A percentile compares a stretch with the other conserved stretches of the same genome.
Conservation (phyloP, 1,284 basidiomycete species). For the Trichosporon asahii region DNA sequence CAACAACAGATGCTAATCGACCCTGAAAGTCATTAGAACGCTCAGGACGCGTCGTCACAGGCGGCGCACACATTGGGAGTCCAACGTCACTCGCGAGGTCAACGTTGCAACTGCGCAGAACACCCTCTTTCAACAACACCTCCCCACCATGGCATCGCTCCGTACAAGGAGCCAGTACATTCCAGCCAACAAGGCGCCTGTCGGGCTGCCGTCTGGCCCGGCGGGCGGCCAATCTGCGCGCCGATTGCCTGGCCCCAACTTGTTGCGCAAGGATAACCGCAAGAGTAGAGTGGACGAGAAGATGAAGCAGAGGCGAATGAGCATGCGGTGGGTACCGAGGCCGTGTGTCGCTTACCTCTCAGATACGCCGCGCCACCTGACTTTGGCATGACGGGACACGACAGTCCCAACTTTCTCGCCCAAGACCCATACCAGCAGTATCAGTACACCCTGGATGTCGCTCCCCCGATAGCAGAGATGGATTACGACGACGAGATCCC, state of each 20-base stretch:
- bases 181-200: constrained; percentile 10
- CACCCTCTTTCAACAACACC: constrained; percentile 2
- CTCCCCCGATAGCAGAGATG: constrained; percentile 21
- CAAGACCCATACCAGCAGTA: constrained; percentile 32
- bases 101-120: constrained; percentile 5
- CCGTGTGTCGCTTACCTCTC: constrained; percentile 4
- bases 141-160: constrained; percentile 38
- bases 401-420: constrained; percentile 27
- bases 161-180: constrained; percentile 26
- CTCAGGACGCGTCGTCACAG: constrained; percentile 9
- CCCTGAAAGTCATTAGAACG: constrained; percentile 9
- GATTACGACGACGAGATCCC: constrained; percentile 15
- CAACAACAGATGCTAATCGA: not conserved
- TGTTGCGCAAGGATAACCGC: constrained; percentile 28
- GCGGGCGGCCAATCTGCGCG: constrained; percentile 12
- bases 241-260: constrained; percentile 15
- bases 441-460: constrained; percentile 30
- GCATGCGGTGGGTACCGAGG: constrained; percentile 64
- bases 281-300: constrained; percentile 83
- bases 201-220: not conserved
- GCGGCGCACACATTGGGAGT: not conserved
- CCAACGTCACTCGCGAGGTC: not conserved
- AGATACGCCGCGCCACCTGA: constrained; percentile 47
- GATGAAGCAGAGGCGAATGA: constrained; percentile 82
- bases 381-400: not conserved